These are phyloP conservation scores for Cytospora schulzeri DNA, from an alignment of 2,329 filamentous ascomycete species.

Conservation along the genomic window DNA sequence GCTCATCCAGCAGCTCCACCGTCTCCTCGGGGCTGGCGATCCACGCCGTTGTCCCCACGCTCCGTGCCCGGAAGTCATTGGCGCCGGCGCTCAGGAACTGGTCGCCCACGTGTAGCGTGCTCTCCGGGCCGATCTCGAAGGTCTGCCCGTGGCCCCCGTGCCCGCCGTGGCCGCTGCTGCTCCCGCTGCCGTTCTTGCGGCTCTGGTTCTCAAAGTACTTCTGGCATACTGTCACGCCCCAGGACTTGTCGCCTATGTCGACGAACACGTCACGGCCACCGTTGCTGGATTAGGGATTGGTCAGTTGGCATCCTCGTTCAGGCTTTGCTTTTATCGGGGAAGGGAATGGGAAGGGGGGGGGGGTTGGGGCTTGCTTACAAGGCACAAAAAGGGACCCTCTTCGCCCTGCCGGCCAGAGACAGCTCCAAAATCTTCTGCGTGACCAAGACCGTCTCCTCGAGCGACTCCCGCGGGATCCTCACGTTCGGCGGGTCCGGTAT, in stretches of 20 bases:
- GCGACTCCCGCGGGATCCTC: slow-evolving; percentile 79
- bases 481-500: slow-evolving; percentile 64
- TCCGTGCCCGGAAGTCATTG: slow-evolving; percentile 94
- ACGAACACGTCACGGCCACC: slow-evolving; percentile 97
- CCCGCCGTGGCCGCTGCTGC: slow-evolving; percentile 8
- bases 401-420: slow-evolving; percentile 62
- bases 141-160: slow-evolving; percentile 30
- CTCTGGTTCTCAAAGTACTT: slow-evolving; percentile 71
- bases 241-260: slow-evolving; percentile 96
- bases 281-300: slow-evolving; percentile 53
- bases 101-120: slow-evolving; percentile 92
- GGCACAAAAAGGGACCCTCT: slow-evolving; percentile 82
- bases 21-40: slow-evolving; percentile 93
- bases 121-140: slow-evolving; percentile 63
- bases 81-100: slow-evolving; percentile 94
- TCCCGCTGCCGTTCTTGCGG: slow-evolving; percentile 10
- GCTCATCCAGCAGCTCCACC: slow-evolving; percentile 83
- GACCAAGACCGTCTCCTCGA: slow-evolving; percentile 94
- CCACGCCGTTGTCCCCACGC: slow-evolving; percentile 95
- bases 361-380: slow-evolving; percentile 49
- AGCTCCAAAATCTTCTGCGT: slow-evolving; percentile 91
- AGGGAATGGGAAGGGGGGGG: not conserved
- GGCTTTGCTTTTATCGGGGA: not conserved
- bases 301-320: not conserved
- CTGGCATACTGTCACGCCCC: slow-evolving; percentile 92